Percentiles rank a stretch among this genome's conserved stretches.
phyloP scores from a whole-genome alignment of 176 grass and related monocot species.

The Alloteropsis semialata region DNA sequence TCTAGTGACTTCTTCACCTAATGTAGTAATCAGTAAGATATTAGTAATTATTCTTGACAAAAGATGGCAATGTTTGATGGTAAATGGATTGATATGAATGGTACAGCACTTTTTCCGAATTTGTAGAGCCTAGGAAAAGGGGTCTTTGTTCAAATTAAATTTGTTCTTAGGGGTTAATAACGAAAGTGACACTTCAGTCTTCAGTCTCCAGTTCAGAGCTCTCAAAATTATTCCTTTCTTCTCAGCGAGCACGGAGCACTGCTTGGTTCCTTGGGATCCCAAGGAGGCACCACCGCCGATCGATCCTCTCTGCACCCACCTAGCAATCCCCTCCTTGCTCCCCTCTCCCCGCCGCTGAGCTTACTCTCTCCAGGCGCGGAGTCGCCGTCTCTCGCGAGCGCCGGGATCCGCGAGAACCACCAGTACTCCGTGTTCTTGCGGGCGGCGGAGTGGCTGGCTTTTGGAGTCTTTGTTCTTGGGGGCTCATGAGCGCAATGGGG shows the following conservation, averaged over 20 bases:
- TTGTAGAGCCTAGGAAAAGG: not conserved
- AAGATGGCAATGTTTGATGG: not conserved
- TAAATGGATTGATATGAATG: not conserved
- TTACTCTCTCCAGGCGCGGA: not conserved
- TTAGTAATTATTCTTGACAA: not conserved
- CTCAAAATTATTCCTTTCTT: conserved; percentile 27
- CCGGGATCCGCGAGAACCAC: conserved; percentile 35
- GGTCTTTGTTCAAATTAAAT: not conserved
- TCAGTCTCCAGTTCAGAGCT: conserved; percentile 1
- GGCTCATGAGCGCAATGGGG: not conserved
- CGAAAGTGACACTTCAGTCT: conserved; percentile 7
- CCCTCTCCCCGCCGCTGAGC: not conserved
- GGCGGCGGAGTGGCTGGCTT: not conserved
- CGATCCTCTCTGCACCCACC: not conserved
- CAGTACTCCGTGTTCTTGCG: conserved; percentile 21
- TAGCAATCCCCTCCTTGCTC: conserved; percentile 12
- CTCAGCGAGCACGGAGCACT: not conserved
- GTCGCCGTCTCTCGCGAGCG: not conserved
- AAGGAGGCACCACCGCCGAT: conserved; percentile 22
- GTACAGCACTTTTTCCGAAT: not conserved
- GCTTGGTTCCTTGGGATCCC: conserved; percentile 27
- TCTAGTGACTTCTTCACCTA: not conserved
- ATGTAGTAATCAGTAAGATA: too few species aligned
- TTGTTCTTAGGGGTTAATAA: not conserved
- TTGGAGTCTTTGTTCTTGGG: not conserved